These are phyloP conservation scores for Lactarius akahatsu DNA, from an alignment of 768 basidiomycete species.

Conservation along the genomic window DNA sequence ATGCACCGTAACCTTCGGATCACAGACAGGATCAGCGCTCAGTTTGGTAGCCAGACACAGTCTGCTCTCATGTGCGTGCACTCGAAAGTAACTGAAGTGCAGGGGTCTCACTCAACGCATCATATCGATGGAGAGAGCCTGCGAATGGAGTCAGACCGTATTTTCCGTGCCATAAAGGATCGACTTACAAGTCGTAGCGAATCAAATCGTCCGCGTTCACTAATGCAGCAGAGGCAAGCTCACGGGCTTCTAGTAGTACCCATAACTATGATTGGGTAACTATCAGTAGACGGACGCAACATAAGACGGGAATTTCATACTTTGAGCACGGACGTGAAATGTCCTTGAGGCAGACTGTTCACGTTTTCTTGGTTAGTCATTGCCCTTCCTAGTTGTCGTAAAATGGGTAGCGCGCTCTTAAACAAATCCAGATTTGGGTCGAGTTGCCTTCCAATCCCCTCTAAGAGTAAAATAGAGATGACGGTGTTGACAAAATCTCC, in stretches of 20 bases:
- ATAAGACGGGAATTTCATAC: conserved; percentile 42
- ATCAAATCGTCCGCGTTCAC: conserved; percentile 83
- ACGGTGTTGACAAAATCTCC: conserved; percentile 99
- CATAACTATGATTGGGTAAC: conserved; percentile 56
- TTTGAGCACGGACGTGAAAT: conserved; percentile 87
- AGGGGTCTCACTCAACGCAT: conserved; percentile 1
- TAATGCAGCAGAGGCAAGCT: conserved; percentile 75
- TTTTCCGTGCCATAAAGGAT: conserved; percentile 9
- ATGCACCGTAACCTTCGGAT: background rate
- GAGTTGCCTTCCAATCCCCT: conserved; percentile 93
- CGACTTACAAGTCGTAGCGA: conserved; percentile 78
- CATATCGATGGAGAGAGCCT: conserved; percentile 56
- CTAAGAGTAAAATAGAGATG: conserved; percentile 86
- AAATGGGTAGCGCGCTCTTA: conserved; percentile 91
- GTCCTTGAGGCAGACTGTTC: conserved; percentile 60
- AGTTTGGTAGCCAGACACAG: background rate
- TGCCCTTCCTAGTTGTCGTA: conserved; percentile 87
- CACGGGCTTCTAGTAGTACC: conserved; percentile 91
- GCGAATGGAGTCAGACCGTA: conserved; percentile 23
- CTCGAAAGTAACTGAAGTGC: background rate
- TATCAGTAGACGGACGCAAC: conserved; percentile 13
- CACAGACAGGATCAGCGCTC: too few relatives aligned
- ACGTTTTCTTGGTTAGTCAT: conserved; percentile 78
- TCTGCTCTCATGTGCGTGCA: background rate
- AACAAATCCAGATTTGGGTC: conserved; percentile 93